Percentiles rank a stretch among this genome's conserved stretches.
These are phyloP conservation scores for Chionographis japonica DNA, from an alignment of 106 monocot genomes.

Conservation along the genomic window DNA sequence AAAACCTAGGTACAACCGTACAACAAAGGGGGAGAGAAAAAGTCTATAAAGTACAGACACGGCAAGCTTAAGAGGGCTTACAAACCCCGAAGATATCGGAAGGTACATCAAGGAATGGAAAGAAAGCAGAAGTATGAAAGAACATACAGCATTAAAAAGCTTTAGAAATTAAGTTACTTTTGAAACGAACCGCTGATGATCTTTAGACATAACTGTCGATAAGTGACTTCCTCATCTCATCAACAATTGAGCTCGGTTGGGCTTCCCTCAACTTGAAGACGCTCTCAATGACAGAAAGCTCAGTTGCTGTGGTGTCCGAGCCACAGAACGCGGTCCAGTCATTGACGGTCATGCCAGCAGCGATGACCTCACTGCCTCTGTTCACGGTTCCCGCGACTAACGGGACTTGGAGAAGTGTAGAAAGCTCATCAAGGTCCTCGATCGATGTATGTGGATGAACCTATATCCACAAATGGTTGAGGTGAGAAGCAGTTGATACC, in stretches of 20 bases:
- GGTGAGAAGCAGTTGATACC: background rate
- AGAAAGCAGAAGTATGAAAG: no score
- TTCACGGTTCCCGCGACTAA: conserved; percentile 94
- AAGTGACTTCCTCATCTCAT: conserved; percentile 92
- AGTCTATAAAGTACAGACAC: no score
- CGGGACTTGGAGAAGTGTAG: conserved; percentile 93
- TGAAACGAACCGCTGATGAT: no score
- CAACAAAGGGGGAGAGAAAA: no score
- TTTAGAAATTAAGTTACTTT: no score
- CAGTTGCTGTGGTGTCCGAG: conserved; percentile 89
- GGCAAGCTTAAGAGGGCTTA: no score
- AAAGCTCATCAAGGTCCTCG: conserved; percentile 97
- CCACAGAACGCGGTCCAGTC: conserved; percentile 99
- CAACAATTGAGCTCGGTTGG: conserved; percentile 73
- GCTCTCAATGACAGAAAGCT: conserved; percentile 89
- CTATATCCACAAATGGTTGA: conserved; percentile 16
- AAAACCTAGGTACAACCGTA: no score
- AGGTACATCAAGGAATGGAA: no score
- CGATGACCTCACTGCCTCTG: conserved; percentile 91
- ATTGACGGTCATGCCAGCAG: conserved; percentile 86
- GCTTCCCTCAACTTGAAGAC: conserved; percentile 88
- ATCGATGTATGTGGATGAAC: conserved; percentile 93
- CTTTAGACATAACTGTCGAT: conserved; percentile 78
- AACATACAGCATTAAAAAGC: no score
- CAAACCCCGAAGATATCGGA: no score